Base-by-base conservation (phyloP, 2,329 filamentous ascomycete species). In the Zymoseptoria crescenta region DNA sequence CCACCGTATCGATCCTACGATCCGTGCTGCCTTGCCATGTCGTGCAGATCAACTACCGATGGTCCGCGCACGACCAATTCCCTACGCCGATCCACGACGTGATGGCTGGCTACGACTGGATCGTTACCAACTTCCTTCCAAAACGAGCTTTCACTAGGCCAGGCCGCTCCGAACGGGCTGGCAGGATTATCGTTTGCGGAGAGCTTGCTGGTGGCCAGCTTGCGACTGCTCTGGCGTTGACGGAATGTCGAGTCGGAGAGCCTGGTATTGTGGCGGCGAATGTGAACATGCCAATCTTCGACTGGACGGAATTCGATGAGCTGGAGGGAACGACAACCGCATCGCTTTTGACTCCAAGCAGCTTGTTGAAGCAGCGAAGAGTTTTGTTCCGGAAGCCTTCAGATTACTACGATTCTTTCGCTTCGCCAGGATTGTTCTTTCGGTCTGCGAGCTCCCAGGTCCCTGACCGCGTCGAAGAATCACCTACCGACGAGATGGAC, bases 341-440 rank as follows among this genome's bases (percentile, higher is more conserved):
- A 10, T 30, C 50, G 20, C 8, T 5, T 48, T 16, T 57, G 13
- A 52, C 19, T 5, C 8, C 28, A 27, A 16, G 52, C 8, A 30
- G 10, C 10, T 56, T 78, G 9, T 65, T 70, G 19, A 64, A 63
- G 19, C 67, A 74, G 24, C 70, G 78, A 54, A 66, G 71, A 16
- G 54, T 65, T 1, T 62, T 79, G 1, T 81, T 81, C 64, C 63
- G 66, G 8, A 74, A 71, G 51, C 70, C 74, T 9, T 74, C 75
- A 49, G 67, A 76, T 55, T 79, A 74, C 59, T 79, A 79, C 58
- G 79, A 81, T 64, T 74, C 76, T 3, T 81, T 81, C 63, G 77
- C 77, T 1, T 80, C 77, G 5, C 78, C 79, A 3, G 70, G 77
- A 2, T 73, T 79, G 50, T 80, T 80, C 69, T 80, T 81, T 60